These are phyloP conservation scores for Acidiella bohemica DNA, from an alignment of 495 filamentous ascomycete genomes.

Conservation along the genomic window DNA sequence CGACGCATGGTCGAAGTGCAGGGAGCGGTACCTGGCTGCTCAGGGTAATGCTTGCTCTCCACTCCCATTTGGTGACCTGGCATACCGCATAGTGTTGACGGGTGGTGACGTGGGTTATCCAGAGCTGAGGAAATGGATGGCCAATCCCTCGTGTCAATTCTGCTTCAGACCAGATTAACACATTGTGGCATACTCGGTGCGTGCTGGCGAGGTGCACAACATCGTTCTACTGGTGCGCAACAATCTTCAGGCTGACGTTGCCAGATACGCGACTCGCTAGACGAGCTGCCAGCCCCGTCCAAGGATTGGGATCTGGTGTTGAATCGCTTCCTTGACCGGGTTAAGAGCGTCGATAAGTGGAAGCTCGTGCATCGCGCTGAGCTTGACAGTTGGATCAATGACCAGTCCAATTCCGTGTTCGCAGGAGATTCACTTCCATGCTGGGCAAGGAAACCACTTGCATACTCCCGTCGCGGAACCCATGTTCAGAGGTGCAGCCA, in stretches of 20 bases:
- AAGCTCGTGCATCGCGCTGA: constrained; percentile 44
- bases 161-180: constrained; percentile 57
- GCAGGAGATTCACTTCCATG: constrained; percentile 34
- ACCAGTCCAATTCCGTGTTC: constrained; percentile 42
- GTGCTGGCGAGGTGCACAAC: constrained; percentile 49
- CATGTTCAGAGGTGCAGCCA: constrained; percentile 21
- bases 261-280: constrained; percentile 43
- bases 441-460: constrained; percentile 19
- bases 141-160: constrained; percentile 48
- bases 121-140: constrained; percentile 35
- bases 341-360: constrained; percentile 52
- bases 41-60: constrained; percentile 20
- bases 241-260: constrained; percentile 45
- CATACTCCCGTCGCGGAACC: constrained; percentile 22
- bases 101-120: constrained; percentile 41
- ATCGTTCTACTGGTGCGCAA: constrained; percentile 59
- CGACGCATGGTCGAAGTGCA: constrained; percentile 28
- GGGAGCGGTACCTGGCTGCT: constrained; percentile 20
- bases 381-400: constrained; percentile 44
- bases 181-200: constrained; percentile 50
- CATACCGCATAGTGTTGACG: constrained; percentile 48
- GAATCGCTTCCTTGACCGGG: constrained; percentile 35
- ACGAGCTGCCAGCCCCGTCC: constrained; percentile 53
- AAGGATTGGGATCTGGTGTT: constrained; percentile 41
- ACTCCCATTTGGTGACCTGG: constrained; percentile 50